Base-by-base conservation (phyloP, 148 eudicot species). In the Fagopyrum esculentum region DNA sequence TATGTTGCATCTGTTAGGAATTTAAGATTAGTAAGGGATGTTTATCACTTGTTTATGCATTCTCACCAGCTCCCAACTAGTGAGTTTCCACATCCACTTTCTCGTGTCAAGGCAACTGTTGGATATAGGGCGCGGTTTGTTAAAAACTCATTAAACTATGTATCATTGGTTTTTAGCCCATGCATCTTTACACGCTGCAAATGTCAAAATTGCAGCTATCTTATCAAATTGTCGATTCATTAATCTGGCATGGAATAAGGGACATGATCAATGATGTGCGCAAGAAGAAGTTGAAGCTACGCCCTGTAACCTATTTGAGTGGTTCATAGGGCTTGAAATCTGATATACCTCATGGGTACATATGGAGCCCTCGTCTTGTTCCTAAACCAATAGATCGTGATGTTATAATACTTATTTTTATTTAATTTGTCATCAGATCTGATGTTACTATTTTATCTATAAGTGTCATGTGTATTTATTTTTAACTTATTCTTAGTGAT, bases 321-420 rank as follows among this genome's bases (percentile, higher is more conserved):
- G 88, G 91, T 71, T 90, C 97, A 50, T 86, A 90, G 81, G 90
- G 91, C 76, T 90, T 92, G 64, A 93, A 85, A 60, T 76, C 89
- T 70, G 85, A 90, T 77, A 71, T 89, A 69, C 99, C 98, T 74
- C 80, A 89, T 87, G 99, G 87, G 79, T 92, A 96, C 82, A 96
- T 96, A 73, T 96, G 99, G 99, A 92, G 97, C 80, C 99, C 99
- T 61, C 97, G 89, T 81, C 89, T 96, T 76, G 99, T 92, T 83
- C 98, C 98, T 80, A 96, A 96, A 79, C 99, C 99, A 12, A 90
- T 92, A 89, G 99, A 97, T 91, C n/a, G 15, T 29, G 4, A 40
- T 43, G 45, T 10, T 13, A 56, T 56, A 63, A 63, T 30, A 8
- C 1, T 35, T 5, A 12, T 35, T 66, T 22, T 66, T 8, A 40